phyloP scores from a whole-genome alignment of 768 basidiomycete species.

The Psilocybe sp. region DNA sequence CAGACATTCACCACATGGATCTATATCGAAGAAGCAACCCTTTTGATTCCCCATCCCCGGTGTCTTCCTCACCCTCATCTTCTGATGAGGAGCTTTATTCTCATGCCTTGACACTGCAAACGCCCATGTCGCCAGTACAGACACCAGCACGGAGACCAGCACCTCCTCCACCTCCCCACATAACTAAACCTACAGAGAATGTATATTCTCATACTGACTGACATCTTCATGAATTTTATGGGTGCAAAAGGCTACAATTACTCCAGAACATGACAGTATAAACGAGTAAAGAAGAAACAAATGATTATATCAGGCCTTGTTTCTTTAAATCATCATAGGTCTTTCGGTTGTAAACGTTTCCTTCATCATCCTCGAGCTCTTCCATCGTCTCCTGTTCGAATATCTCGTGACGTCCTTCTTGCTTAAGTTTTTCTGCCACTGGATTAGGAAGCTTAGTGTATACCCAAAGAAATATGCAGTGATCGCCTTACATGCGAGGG shows the following conservation, averaged over 20 bases:
- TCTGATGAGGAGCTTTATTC: constrained; percentile 85
- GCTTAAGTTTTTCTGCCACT: constrained; percentile 98
- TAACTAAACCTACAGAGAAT: constrained; percentile 9
- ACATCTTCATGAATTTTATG: constrained; percentile 6
- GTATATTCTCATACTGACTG: not conserved
- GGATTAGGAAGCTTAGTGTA: not conserved
- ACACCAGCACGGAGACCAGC: constrained; percentile 32
- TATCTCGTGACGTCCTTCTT: constrained; percentile 93
- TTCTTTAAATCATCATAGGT: constrained; percentile 98
- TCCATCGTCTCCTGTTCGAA: constrained; percentile 94
- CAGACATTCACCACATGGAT: constrained; percentile 34
- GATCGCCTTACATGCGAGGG: constrained; percentile 74
- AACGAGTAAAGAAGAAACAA: constrained; percentile 1
- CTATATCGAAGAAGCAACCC: constrained; percentile 50
- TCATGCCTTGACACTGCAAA: constrained; percentile 66
- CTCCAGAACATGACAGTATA: constrained; percentile 4
- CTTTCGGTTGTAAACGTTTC: constrained; percentile 97
- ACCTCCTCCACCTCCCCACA: constrained; percentile 37
- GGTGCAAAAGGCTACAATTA: constrained; percentile 2
- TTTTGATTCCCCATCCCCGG: constrained; percentile 70
- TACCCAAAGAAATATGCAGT: not conserved
- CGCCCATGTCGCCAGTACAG: constrained; percentile 65
- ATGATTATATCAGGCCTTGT: constrained; percentile 79
- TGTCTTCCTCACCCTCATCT: constrained; percentile 76
- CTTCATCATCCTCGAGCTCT: constrained; percentile 97